Evolutionary conservation across 805 yeast species (phyloP), one percentile per base, ranked within the genome.

Genomic region (Phaffomyces antillensis): DNA sequence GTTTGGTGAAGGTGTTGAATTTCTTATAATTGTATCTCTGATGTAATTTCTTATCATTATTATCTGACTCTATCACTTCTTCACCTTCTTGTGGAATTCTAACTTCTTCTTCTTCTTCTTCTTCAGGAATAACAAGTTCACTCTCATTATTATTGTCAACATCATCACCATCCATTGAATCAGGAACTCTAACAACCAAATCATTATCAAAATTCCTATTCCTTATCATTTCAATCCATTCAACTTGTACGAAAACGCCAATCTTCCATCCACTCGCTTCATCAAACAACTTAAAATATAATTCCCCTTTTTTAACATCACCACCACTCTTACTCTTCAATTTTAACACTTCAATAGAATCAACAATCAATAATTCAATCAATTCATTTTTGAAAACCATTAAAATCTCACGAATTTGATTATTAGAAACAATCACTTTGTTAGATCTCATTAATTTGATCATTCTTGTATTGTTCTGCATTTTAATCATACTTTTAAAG

Each of bases 71-170:
- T 15, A 39, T 32, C 5, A 35, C 28, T 39, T 47, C 28, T 40
- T 47, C 55, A 26, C 42, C 56, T 45, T 55, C 58, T 18, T 47
- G 43, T 2, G 59, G 56, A 11, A 55, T 56, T 11, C 34, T 24
- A 4, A 42, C 10, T 10, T 40, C 47, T 17, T 48, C 52, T 16
- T 52, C 44, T 17, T 32, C 41, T 16, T 26, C 55, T 45, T 55
- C 58, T 16, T 47, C 45, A 2, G 59, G 56, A 13, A 55, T 56
- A 10, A 34, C 31, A 9, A 42, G 7, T 7, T 40, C 47, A 16
- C 47, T 51, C 17, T 51, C 42, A 17, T 32, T 39, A 11, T 51
- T 40, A 17, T 32, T 39, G 5, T 18, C 13, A 11, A 6, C 30
- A 11, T 28, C 15, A 28, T 28, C 13, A 28, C 12, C 6, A 4